phyloP scores from a whole-genome alignment of 1,139 yeast species.

The Geotrichum cucujoidarum region DNA sequence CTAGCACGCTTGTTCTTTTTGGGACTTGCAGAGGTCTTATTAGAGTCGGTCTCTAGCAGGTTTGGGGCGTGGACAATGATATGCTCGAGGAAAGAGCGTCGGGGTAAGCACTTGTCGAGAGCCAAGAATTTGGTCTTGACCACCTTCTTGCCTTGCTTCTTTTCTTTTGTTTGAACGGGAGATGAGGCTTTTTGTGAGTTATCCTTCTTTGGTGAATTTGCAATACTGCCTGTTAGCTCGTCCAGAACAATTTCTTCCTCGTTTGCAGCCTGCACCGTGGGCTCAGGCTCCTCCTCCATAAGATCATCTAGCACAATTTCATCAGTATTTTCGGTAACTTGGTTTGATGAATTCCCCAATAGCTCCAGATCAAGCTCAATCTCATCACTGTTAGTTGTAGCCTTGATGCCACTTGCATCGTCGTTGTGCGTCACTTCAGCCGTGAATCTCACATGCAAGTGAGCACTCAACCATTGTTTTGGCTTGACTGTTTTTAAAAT shows the following conservation, averaged over 20 bases:
- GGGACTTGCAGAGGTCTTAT: background rate
- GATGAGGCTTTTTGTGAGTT: background rate
- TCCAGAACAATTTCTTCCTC: conserved; percentile 14
- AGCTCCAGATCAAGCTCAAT: background rate
- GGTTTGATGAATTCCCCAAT: conserved; percentile 2
- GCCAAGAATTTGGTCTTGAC: conserved; percentile 61
- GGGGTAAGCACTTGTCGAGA: conserved; percentile 75
- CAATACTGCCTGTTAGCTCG: background rate
- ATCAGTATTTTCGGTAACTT: conserved; percentile 12
- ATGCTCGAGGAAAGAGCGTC: conserved; percentile 50
- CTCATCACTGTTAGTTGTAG: conserved; percentile 2
- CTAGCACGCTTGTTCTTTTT: background rate
- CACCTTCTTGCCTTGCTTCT: background rate
- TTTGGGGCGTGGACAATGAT: conserved; percentile 31
- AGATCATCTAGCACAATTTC: conserved; percentile 19
- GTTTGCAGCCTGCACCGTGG: conserved; percentile 40
- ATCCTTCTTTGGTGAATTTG: background rate
- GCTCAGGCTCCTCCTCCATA: conserved; percentile 20
- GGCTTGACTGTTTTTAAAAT: conserved; percentile 58
- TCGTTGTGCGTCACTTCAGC: conserved; percentile 46
- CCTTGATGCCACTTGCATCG: conserved; percentile 1
- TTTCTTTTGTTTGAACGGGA: background rate
- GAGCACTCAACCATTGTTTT: conserved; percentile 79
- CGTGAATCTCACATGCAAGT: conserved; percentile 69
- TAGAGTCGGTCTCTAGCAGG: background rate